Base-by-base conservation (phyloP, 768 basidiomycete species). In the Russula sp. region DNA sequence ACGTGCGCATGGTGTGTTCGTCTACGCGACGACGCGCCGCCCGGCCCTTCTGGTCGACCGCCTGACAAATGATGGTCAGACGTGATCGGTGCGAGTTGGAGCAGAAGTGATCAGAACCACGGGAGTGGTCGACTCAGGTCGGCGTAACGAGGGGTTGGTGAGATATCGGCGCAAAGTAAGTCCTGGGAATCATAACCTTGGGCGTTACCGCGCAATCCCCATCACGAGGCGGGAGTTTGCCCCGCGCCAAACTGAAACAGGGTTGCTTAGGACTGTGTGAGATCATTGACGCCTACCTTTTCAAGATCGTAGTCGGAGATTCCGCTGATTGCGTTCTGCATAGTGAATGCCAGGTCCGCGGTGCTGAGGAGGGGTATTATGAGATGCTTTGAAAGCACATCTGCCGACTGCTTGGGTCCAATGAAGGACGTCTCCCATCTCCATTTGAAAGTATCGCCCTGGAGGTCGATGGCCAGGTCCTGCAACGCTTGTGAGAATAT, bases 381-480 rank as follows among this genome's bases (percentile, higher is more conserved):
- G 66, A 91, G 82, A 68, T 92, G 90, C 66, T 80, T 86, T 64
- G 90, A 91, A 56, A 92, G 78, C 59, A 90, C 76, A 55, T 89
- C 86, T 62, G 90, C 83, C 40, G 89, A 87, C 37, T 73, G 68
- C 72, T 78, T 85, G 71, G 84, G 77, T 8, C 88, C 87, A 42
- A 88, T 70, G 66, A 79, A 81, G 71, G 79, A 82, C 16, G 85
- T 80, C 73, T 91, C 88, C 90, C 90, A 92, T 75, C 81, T 79
- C 89, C 89, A 92, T 76, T 82, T 84, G 74, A 89, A 87, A 9
- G 74, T 71, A 27, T 80, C 79, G 63, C 78, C 82, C 68, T 82
- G 81, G 39, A 91, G 66, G 68, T 81, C 78, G 61, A 89, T 79
- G 4, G 87, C 81, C 31, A 88, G 69, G 71, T 92, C 89, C 89